Evolutionary conservation across 768 basidiomycete species (phyloP), one percentile per base, ranked within the genome.

Genomic region (Termitomyces sp.): DNA sequence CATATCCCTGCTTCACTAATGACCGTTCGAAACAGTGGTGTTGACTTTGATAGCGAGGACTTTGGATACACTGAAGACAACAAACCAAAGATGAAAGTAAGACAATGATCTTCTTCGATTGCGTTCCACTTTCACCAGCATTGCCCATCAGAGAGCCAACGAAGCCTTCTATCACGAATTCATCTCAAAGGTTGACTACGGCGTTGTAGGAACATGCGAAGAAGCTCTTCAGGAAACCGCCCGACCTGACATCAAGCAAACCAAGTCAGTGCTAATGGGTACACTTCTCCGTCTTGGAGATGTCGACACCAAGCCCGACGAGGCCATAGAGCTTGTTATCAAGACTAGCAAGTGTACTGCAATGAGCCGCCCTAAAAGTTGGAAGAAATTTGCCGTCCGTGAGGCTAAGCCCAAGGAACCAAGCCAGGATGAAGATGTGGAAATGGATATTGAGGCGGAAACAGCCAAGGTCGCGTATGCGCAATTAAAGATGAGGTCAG

Each of bases 21-120:
- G 30, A 53, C 42, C 57, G 43, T 49, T 46, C 47, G 64, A 22
- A 35, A 35, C 62, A 95, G 93, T n/a, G 93, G 94, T 6, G 79
- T 94, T 44, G 91, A 94, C 70, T 95, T 96, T 71, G 91, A 82
- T 60, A 90, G 93, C 64, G 84, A 86, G 38, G 81, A 84, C 20
- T 70, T 81, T 13, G 80, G 72, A 0, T 89, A 80, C 66, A 68
- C 74, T 10, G 87, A 93, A 67, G 79, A 86, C 53, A 73, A 83
- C 61, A 95, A 96, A 68, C 76, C 83, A 6, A 57, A 75, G 4
- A 81, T 84, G 53, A 96, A 96, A 81, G 95, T 92, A 61, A 32
- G 62, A 12, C 61, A 28, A 24, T 33, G 30, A n/a, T 24, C 28
- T 48, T 46, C 32, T 18, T 22, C 6, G 60, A 22, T 33, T 26